Conservation (phyloP, 306 rosid species). For the Abrus precatorius region DNA sequence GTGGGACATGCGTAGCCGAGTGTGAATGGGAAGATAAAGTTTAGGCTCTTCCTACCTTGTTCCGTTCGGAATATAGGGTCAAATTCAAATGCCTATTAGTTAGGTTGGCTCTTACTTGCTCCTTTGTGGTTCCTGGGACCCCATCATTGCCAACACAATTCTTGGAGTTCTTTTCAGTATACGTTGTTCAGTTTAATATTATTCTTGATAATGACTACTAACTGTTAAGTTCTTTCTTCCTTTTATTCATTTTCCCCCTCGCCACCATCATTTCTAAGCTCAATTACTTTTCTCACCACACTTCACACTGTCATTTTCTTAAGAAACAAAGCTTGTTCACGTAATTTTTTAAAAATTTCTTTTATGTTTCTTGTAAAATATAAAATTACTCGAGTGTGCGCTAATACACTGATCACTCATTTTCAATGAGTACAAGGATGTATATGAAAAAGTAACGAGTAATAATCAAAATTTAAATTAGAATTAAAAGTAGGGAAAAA, state of each 20-base stretch:
- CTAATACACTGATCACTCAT: too few species aligned
- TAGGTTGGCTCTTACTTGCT: slow-evolving; percentile 40
- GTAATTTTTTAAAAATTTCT: neutral
- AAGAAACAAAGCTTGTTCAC: neutral
- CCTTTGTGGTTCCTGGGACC: slow-evolving; percentile 43
- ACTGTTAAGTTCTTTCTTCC: slow-evolving; percentile 41
- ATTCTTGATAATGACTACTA: slow-evolving; percentile 51
- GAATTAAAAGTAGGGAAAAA: too few species aligned
- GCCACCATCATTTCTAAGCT: neutral
- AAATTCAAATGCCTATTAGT: slow-evolving; percentile 35
- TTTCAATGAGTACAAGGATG: too few species aligned
- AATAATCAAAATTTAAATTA: neutral
- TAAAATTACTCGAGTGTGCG: too few species aligned
- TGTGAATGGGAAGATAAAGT: slow-evolving; percentile 46
- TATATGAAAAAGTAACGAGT: too few species aligned
- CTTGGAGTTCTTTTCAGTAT: neutral
- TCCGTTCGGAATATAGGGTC: slow-evolving; percentile 56
- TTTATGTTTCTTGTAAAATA: too few species aligned
- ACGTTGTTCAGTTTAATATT: slow-evolving; percentile 32
- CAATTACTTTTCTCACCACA: neutral
- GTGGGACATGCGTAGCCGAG: slow-evolving; percentile 53
- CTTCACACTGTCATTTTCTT: slow-evolving; percentile 30
- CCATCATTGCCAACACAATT: slow-evolving; percentile 12
- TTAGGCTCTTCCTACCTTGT: slow-evolving; percentile 39
- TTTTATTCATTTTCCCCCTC: neutral